Evolutionary conservation across 1,139 yeast genomes (phyloP), one percentile per base, ranked within the genome.

Genomic region (Pichia sp.): DNA sequence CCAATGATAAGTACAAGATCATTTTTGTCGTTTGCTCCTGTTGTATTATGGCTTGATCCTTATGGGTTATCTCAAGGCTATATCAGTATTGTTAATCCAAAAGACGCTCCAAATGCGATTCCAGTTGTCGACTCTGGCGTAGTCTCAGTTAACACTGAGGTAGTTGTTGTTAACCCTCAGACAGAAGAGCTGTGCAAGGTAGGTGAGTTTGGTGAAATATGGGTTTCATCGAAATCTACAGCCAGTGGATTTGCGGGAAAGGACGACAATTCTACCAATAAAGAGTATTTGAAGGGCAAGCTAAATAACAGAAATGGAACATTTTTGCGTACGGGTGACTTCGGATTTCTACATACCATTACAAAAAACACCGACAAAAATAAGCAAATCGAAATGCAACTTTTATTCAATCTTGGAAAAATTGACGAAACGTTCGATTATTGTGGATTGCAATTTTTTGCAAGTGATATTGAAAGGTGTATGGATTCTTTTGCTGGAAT

Each of bases 141-240:
- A 80, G 97, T 92, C 0, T 96, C 97, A 0, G 93, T 90, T 15
- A 89, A 96, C 66, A 89, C 98, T 0, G 96, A 90, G 67, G 82
- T 95, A 45, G 95, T 96, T 1, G 88, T 93, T 59, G 98, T 93
- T 5, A 95, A 95, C 62, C 99, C 99, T 0, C 97, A 92, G 67
- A 93, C 97, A 0, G 72, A 81, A 50, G 73, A 75, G 52, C 72
- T 90, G 19, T 93, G 99, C 69, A 82, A 80, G 57, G 86, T 85
- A 56, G 98, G 98, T n/a, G 99, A 95, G 68, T 85, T 84, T 68
- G 99, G 99, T 43, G 99, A 93, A 71, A 90, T 93, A 48, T 93
- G 99, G 99, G 95, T 93, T 2, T 81, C 87, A 59, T 87, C 96
- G 1, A 96, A 90, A 62, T 96, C 93, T 1, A 90, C 85, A 62